These are phyloP conservation scores for Solanum appendiculatum DNA, from an alignment of 257 asterid species.

Conservation along the genomic window DNA sequence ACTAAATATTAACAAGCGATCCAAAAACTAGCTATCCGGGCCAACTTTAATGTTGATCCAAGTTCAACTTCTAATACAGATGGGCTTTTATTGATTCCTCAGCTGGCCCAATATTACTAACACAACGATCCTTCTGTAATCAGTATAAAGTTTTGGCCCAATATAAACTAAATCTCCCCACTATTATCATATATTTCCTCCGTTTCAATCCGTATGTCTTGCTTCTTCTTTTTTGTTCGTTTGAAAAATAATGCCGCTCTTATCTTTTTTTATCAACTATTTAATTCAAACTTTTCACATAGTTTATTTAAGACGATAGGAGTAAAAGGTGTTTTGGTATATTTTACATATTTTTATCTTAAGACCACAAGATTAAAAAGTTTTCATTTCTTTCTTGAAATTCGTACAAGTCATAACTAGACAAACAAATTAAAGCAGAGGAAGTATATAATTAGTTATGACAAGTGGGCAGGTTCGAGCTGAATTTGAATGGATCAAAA, in stretches of 20 bases:
- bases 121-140: neutral
- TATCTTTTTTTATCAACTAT: too few species aligned
- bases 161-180: too few species aligned
- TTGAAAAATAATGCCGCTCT: too few species aligned
- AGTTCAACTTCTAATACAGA: neutral
- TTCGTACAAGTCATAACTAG: too few species aligned
- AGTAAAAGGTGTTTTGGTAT: neutral
- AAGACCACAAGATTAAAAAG: neutral
- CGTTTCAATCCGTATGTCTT: too few species aligned
- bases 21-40: neutral
- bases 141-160: neutral
- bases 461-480: too few species aligned
- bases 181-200: too few species aligned
- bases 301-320: too few species aligned
- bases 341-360: neutral
- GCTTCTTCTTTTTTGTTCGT: too few species aligned
- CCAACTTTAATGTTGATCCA: neutral
- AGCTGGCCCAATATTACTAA: neutral
- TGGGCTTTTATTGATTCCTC: neutral
- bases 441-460: fast-evolving
- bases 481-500: too few species aligned
- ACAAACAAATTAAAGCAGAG: neutral
- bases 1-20: neutral
- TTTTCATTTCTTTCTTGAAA: too few species aligned
- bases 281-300: fast-evolving